Evolutionary conservation across 805 yeast genomes (phyloP), one percentile per base, ranked within the genome.

Genomic region (Lachancea waltii): DNA sequence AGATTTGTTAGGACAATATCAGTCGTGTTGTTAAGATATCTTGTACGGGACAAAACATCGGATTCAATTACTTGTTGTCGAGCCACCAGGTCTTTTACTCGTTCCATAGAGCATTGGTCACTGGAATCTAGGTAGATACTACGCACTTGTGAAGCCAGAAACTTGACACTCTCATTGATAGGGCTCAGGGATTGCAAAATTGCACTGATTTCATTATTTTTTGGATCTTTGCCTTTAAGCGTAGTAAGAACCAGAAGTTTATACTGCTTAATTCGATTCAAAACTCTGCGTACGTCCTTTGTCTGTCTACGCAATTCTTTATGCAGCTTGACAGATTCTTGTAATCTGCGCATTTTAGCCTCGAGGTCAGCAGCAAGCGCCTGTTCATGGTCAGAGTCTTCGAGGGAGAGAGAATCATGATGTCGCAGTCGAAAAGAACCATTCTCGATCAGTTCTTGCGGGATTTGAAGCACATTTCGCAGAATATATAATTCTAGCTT

Each of bases 401-500:
- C 47, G 49, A 49, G 23, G 3, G 43, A 62, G n/a, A 82, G 50
- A 1, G 69, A 75, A 36, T 73, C 69, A 41, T 89, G 92, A 53
- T 85, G 92, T 35, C 69, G 70, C 33, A 87, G 63, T 33, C 81
- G 60, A 39, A 89, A 63, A 67, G 75, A 77, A 5, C 95, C 94
- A 9, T 65, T 73, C 3, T 70, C 70, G 1, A 81, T 68, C 23
- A 85, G 64, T 10, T 78, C 82, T 4, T 60, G 61, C 0, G 95
- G 95, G 13, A 89, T 64, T 9, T 72, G 72, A 38, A 89, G 67
- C 9, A 89, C 75, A 54, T 89, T 89, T 52, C 95, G 64, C 35
- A 85, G 62, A 2, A 84, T 73, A 59, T 89, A 89, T 23, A 86
- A 63, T 61, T 89, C 97, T 50, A 85, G 78, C 56, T 81, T 81